Evolutionary conservation across 306 rosid genomes (phyloP), one percentile per base, ranked within the genome.

Genomic region (Cicer judaicum): DNA sequence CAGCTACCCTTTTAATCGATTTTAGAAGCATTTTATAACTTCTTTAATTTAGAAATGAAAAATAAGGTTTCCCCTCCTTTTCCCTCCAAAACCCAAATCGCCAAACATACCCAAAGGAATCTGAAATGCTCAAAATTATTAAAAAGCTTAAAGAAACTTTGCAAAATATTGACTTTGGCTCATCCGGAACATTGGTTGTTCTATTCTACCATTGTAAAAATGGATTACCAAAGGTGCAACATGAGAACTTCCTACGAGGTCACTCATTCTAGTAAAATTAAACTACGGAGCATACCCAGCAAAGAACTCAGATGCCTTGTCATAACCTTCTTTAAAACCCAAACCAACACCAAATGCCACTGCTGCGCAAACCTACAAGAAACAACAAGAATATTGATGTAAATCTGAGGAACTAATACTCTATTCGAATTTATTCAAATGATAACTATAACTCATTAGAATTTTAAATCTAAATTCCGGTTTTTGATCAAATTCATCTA

Each of bases 341-440:
- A 91, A 41, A 65, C 93, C 93, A 29, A 90, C 44, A 34, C 98
- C 98, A 83, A 94, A 94, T 57, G 93, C 95, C 64, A 90, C 87
- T 4, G 97, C 97, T 6, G 90, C 15, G 46, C 84, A 46, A 29
- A 94, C 91, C 98, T 94, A 66, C 13, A 79, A 74, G 21, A 77
- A 76, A 63, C 10, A 50, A 75, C 12, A 55, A 40, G 59, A 10
- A 68, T 6, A 63, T 11, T 18, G 7, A 59, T 62, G 19, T 57
- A 5, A 68, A 49, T 57, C 42, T n/a, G 12, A 21, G 63, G 10
- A 44, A 72, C 6, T 7, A 59, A 47, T 24, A 24, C 29, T 24
- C 29, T 24, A 24, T 24, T 24, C 29, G 29, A 24, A 2, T 24
- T 24, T 24, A 24, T 24, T 24, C 29, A 24, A 24, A 24, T 24